Percentiles rank a stretch among this genome's conserved stretches.
Conservation (phyloP, 768 basidiomycete species). For the Russula earlei region DNA sequence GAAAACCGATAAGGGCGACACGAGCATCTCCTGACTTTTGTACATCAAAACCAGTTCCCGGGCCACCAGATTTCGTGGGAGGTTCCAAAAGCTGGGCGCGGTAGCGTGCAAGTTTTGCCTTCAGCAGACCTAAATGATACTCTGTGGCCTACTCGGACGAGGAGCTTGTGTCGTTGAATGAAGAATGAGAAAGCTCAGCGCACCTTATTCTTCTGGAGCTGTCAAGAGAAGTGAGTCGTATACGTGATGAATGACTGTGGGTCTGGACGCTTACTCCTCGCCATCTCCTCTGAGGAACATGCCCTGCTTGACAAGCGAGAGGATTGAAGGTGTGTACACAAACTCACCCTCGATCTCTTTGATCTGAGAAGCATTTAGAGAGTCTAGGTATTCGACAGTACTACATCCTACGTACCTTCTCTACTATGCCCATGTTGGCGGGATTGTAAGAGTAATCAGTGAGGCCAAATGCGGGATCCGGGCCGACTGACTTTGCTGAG, state of each 20-base stretch:
- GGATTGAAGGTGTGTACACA: background rate
- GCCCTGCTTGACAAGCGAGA: background rate
- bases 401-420: slow-evolving; percentile 51
- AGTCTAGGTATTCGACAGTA: background rate
- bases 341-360: slow-evolving; percentile 89
- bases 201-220: slow-evolving; percentile 97
- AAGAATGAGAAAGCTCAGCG: slow-evolving; percentile 7
- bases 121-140: slow-evolving; percentile 87
- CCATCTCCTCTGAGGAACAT: slow-evolving; percentile 77
- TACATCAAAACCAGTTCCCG: slow-evolving; percentile 82
- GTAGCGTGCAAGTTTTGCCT: slow-evolving; percentile 92
- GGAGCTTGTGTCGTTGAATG: background rate
- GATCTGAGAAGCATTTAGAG: slow-evolving; percentile 44
- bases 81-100: slow-evolving; percentile 94
- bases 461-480: too few species aligned
- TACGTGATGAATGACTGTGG: background rate
- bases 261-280: slow-evolving; percentile 58
- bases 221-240: background rate
- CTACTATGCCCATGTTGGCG: slow-evolving; percentile 78
- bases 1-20: slow-evolving; percentile 90
- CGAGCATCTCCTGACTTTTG: slow-evolving; percentile 83
- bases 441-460: background rate
- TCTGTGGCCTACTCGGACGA: slow-evolving; percentile 62
- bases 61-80: slow-evolving; percentile 67
- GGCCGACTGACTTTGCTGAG: too few species aligned